Base-by-base conservation (phyloP, 306 rosid genomes). In the Sicyos baderoa region DNA sequence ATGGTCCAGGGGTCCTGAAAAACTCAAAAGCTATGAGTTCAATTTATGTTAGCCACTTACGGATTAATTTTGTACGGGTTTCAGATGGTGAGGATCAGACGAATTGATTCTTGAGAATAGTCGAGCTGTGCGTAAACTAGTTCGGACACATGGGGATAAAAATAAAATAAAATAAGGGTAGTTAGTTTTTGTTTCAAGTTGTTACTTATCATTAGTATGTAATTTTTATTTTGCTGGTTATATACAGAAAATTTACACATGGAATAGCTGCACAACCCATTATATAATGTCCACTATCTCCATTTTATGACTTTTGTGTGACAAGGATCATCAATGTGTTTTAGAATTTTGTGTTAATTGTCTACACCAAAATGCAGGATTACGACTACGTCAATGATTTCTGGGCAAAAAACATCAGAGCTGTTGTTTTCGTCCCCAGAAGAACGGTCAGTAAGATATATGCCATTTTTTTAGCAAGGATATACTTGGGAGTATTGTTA, bases 391-490 rank as follows among this genome's bases (percentile, higher is more conserved):
- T 78, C 96, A 9, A 68, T 75, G 77, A 54, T 77, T 32, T 82
- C 87, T 0, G 96, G 91, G 37, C 57, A 74, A 45, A 74, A 82
- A 54, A 82, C 82, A 4, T 71, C 86, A 59, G 27, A 16, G 45
- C 61, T 63, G 6, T 25, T 84, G 47, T 76, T 79, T 74, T 54
- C 54, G 2, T 76, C 55, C 42, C 76, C 14, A 6, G 83, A 75
- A 74, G 82, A 82, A 48, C 14, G 37, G 97, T 91, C 70, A 85
- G 96, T 75, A 12, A 12, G 53, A 14, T 7, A 13, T 42, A 19
- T 64, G n/a, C 4, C 53, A 0, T 19, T 40, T 44, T 64, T 64
- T 42, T 17, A 42, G 17, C 1, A 21, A 62, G 32, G 16, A 21
- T 42, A 19, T 5, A 0, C 11, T 44, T 21, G 19, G 5, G n/a